Base-by-base conservation (phyloP, 2,329 filamentous ascomycete species). In the Cadophora sp. region DNA sequence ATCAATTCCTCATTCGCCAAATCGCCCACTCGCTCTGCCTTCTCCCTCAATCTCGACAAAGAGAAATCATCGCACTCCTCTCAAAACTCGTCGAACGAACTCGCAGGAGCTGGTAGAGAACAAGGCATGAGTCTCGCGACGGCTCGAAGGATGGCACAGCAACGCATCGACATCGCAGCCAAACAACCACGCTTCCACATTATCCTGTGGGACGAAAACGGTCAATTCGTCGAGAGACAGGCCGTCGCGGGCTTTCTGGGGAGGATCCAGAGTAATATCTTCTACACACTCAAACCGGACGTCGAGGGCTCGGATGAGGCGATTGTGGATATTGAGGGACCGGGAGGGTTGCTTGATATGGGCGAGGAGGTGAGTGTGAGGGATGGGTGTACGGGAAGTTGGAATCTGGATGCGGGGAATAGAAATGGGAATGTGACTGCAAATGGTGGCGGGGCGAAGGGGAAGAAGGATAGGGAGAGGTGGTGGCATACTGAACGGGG, bases 121-220 rank as follows among this genome's bases (percentile, higher is more conserved):
- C 64, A 58, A 55, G 51, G 62, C 13, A 84, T 80, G 66, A 81
- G 85, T 70, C 82, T 76, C 30, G 87, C 18, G 77, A 80, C 63
- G 73, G 79, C 89, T 1, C 86, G 91, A 0, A 80, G 88, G 7
- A 85, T 87, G 18, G 91, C 91, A 0, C 91, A 94, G 75, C 79
- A 83, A 0, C 84, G 91, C 0, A 83, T 92, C 24, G 85, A 91
- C 45, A 81, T 83, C 22, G 87, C 88, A 0, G 81, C 83, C 24
- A 79, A 80, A 27, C 73, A 79, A 1, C 87, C 87, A 1, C 81
- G 83, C 18, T 89, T 89, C 74, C 81, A 82, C 8, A 82, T 93
- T 43, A 84, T 87, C 13, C 83, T 93, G 1, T 77, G 74, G 68
- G 76, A 79, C 62, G 76, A 78, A 41, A 77, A 81, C 1, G 77